phyloP scores from a whole-genome alignment of 306 rosid species.

The Medicago ruthenica region DNA sequence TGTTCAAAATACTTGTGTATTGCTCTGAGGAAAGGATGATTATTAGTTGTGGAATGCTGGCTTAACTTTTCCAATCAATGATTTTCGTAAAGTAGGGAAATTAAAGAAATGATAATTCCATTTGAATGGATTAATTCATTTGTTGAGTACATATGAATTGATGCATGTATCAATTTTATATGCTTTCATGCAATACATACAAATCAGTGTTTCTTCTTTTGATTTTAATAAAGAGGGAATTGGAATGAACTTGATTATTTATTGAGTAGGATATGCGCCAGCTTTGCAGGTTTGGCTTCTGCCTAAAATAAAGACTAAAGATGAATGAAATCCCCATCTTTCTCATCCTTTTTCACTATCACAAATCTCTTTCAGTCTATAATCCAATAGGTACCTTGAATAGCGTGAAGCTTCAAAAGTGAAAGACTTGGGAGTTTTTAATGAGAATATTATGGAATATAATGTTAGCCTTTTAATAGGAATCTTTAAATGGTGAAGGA shows the following conservation, averaged over 20 bases:
- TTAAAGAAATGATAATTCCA: slow-evolving; percentile 24
- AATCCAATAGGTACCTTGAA: slow-evolving; percentile 44
- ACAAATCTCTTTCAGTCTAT: slow-evolving; percentile 15
- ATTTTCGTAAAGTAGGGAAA: slow-evolving; percentile 35
- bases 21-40: slow-evolving; percentile 25
- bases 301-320: slow-evolving; percentile 34
- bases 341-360: neutral
- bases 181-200: slow-evolving; percentile 8
- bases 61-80: slow-evolving; percentile 44
- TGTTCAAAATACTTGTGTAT: neutral
- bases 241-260: slow-evolving; percentile 34
- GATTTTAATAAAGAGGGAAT: slow-evolving; percentile 23
- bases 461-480: slow-evolving; percentile 45
- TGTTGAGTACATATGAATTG: neutral
- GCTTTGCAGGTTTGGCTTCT: slow-evolving; percentile 35
- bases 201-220: slow-evolving; percentile 25
- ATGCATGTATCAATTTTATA: slow-evolving; percentile 11
- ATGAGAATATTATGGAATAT: slow-evolving; percentile 36
- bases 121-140: slow-evolving; percentile 34
- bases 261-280: slow-evolving; percentile 39
- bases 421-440: neutral
- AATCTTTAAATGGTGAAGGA: slow-evolving; percentile 36
- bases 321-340: neutral
- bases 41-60: slow-evolving; percentile 26
- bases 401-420: slow-evolving; percentile 47